Conservation (phyloP, 306 rosid genomes). For the Luffa acutangula region DNA sequence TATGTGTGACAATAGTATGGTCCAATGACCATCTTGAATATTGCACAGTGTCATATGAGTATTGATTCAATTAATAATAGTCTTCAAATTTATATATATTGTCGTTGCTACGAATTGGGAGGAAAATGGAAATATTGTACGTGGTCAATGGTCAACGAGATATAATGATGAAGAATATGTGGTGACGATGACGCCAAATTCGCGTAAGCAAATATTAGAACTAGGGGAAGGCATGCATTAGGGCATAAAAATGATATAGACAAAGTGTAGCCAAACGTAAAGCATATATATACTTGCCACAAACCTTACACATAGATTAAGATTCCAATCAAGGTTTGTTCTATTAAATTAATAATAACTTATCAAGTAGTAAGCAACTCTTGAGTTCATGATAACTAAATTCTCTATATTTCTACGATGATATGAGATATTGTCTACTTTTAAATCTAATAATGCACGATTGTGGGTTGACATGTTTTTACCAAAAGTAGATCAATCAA, state of each 20-base stretch:
- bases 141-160: background rate
- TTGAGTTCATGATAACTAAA: background rate
- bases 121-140: background rate
- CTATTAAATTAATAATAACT: background rate
- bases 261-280: background rate
- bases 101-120: background rate
- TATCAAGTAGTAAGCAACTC: background rate
- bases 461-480: no score
- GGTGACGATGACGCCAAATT: background rate
- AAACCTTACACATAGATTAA: background rate
- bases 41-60: background rate
- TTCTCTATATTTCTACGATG: no score
- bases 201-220: background rate
- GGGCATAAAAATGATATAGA: background rate
- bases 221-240: background rate
- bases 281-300: background rate
- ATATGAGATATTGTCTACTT: no score
- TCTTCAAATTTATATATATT: background rate
- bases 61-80: background rate
- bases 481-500: background rate
- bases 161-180: background rate
- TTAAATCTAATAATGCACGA: no score
- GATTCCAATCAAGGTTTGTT: no score
- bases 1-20: background rate
- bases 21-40: background rate